phyloP scores from a whole-genome alignment of 192 early-diverging fungal genomes.

The Podila horticola region DNA sequence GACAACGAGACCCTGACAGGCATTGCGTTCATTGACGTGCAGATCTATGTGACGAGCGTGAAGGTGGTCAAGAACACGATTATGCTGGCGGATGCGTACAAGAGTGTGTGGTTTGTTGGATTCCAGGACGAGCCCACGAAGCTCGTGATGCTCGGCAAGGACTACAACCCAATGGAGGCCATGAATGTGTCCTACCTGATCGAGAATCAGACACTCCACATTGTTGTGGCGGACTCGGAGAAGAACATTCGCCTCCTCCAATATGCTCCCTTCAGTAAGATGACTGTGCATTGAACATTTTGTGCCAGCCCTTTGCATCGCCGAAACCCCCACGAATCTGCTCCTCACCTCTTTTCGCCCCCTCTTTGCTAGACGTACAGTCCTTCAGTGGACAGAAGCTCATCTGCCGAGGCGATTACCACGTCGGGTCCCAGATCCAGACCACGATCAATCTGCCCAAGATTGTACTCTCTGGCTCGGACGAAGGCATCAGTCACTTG shows the following conservation, averaged over 20 bases:
- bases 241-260: conserved; percentile 84
- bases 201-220: conserved; percentile 73
- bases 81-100: conserved; percentile 86
- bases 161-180: conserved; percentile 83
- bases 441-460: conserved; percentile 66
- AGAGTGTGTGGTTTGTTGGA: conserved; percentile 89
- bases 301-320: neutral
- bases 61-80: conserved; percentile 89
- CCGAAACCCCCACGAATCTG: neutral
- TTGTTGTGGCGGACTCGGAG: conserved; percentile 87
- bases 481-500: conserved; percentile 41
- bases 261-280: conserved; percentile 89
- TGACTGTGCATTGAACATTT: conserved; percentile 4
- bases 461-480: conserved; percentile 41
- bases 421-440: conserved; percentile 80
- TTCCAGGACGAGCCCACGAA: conserved; percentile 97
- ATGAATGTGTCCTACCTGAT: conserved; percentile 81
- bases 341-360: neutral
- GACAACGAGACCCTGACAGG: conserved; percentile 84
- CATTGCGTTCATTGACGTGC: conserved; percentile 95
- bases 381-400: conserved; percentile 90
- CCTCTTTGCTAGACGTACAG: conserved; percentile 74
- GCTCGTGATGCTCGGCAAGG: conserved; percentile 88
- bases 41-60: conserved; percentile 87
- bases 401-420: conserved; percentile 89